Evolutionary conservation across 225 moss, liverwort and hornwort species (phyloP).

Genomic region (Marchantia polymorpha): DNA sequence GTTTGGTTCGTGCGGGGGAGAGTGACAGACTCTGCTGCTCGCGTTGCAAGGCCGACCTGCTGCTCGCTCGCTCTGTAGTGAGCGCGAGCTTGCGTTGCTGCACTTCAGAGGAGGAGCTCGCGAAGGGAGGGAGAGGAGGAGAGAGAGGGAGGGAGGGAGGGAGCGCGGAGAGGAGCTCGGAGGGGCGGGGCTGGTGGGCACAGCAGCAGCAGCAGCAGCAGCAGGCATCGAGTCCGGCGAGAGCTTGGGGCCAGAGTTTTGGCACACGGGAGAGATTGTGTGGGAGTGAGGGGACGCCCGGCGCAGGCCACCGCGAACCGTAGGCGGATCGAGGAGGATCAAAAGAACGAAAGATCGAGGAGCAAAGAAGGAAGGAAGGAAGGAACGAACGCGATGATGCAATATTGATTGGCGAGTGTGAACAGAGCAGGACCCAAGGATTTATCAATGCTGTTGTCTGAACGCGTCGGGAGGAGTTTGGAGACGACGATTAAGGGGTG

Average conservation of each 20-base stretch:
- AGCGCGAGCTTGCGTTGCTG: slow-evolving; percentile 2
- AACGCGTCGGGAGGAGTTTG: slow-evolving; percentile 13
- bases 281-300: neutral
- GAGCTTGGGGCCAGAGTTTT: slow-evolving; percentile 2
- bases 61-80: slow-evolving; percentile 2
- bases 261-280: neutral
- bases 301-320: neutral
- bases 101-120: neutral
- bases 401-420: neutral
- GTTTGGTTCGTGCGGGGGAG: neutral
- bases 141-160: neutral
- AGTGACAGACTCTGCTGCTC: neutral
- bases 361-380: too few relatives aligned
- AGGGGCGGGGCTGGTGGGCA: neutral
- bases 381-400: neutral
- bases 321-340: slow-evolving; percentile 5
- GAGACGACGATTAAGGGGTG: slow-evolving; percentile 11
- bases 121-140: neutral
- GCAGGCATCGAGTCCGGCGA: slow-evolving; percentile 23
- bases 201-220: slow-evolving; percentile 7
- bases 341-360: neutral
- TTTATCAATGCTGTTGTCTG: slow-evolving; percentile 40
- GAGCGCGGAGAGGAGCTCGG: too few relatives aligned
- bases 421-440: slow-evolving; percentile 20
- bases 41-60: neutral